phyloP scores from a whole-genome alignment of 208 protist species.

The Acanthamoeba castellanii region DNA sequence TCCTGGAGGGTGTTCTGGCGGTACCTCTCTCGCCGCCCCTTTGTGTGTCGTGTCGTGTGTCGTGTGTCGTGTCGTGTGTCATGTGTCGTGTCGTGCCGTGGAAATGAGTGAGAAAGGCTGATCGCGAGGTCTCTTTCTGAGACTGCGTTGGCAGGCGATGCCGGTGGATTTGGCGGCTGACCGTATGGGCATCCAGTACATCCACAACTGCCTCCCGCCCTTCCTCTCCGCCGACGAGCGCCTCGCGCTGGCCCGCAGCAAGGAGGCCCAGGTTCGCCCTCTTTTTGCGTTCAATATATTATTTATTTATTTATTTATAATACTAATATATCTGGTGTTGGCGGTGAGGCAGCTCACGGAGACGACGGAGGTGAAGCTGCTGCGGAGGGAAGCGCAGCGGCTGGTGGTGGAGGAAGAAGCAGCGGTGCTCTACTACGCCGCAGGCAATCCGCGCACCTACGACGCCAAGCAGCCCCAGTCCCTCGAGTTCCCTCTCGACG shows the following conservation, averaged over 20 bases:
- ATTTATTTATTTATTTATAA: too few relatives aligned
- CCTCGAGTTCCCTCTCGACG: constrained; percentile 17
- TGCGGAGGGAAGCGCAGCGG: neutral
- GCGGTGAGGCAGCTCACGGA: neutral
- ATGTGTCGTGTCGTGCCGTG: too few relatives aligned
- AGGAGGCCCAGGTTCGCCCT: neutral
- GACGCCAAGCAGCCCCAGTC: constrained; percentile 17
- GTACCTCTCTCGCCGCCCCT: neutral
- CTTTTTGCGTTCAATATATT: neutral
- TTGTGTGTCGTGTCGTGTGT: neutral
- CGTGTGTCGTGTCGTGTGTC: too few relatives aligned
- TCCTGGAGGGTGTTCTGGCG: neutral
- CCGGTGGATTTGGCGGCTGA: constrained; percentile 6
- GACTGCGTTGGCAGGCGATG: neutral
- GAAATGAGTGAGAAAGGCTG: neutral
- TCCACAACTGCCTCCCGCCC: constrained; percentile 46
- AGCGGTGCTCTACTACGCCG: constrained; percentile 19
- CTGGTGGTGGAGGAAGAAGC: neutral
- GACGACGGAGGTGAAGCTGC: constrained; percentile 1
- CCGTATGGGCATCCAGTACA: constrained; percentile 6
- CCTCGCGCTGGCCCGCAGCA: neutral
- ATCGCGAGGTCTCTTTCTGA: neutral
- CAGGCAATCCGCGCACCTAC: constrained; percentile 14
- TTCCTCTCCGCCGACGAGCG: neutral
- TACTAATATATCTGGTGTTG: too few relatives aligned